Base-by-base conservation (phyloP, 116 monocot species). In the Thalassia testudinum region DNA sequence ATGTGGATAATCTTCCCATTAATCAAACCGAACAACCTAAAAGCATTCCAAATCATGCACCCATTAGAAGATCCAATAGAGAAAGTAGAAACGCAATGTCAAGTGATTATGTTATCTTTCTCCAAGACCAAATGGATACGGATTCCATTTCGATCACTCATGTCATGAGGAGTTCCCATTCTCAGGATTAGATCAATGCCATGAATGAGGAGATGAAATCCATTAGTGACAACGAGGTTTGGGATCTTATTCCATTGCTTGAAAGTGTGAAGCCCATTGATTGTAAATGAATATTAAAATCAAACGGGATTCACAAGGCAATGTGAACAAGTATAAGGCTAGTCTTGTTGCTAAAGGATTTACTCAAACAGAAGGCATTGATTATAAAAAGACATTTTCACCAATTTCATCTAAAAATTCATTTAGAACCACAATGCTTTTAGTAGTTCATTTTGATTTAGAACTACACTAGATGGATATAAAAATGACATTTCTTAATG, bases 181-280 rank as follows among this genome's bases (percentile, higher is more conserved):
- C 34, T 38, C 12, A 37, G 23, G n/a, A 38, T 1, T 56, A 37
- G 56, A 38, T 38, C 1, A 19, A 38, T 38, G 56, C 56, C 3
- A 42, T 56, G 56, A 37, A 42, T 38, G 38, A 56, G 7, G 56
- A 56, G 21, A 56, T 56, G 20, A 37, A 37, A 37, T 56, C 56
- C 11, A 56, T 40, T n/a, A 42, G 7, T 56, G 38, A 26, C 1
- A 53, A 28, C 5, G 11, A 53, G 1, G 21, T 17, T 7, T 53
- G 53, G 53, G 27, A 53, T 1, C 11, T 56, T 11, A 20, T 42
- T 7, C 1, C 10, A 12, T 42, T 56, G 22, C 56, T 21, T 21
- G 10, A 56, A 15, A 30, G 56, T 16, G 10, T 8, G 6, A 56
- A 56, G 21, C 29, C 17, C 12, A 22, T 56, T 42, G 56, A 30